A percentile compares a stretch with the other conserved stretches of the same genome.
Evolutionary conservation across 2,329 filamentous ascomycete genomes (phyloP).

Genomic region (Ampelomyces quisqualis): DNA sequence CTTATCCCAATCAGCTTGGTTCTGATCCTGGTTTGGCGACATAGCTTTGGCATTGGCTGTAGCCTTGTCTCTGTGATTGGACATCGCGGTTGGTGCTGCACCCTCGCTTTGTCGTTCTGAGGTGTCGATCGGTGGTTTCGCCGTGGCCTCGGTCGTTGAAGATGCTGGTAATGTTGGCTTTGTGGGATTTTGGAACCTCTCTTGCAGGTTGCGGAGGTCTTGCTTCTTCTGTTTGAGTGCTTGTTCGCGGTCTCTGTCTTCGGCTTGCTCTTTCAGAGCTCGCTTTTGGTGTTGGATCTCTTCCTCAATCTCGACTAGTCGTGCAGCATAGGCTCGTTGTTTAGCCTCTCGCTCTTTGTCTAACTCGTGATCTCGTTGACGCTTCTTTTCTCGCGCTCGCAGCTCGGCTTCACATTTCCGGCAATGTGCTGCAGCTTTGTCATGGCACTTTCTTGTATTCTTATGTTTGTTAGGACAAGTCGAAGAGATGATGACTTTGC

Average conservation of each 20-base stretch:
- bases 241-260: conserved; percentile 50
- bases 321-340: conserved; percentile 48
- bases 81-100: too few relatives aligned
- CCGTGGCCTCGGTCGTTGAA: neutral
- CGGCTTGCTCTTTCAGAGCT: conserved; percentile 45
- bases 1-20: conserved; percentile 12
- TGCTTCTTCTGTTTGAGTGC: conserved; percentile 50
- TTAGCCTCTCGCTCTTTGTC: conserved; percentile 51
- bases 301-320: conserved; percentile 56
- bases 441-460: conserved; percentile 50
- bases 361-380: conserved; percentile 52
- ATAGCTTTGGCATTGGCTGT: neutral
- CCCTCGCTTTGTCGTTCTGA: neutral
- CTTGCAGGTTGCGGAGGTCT: conserved; percentile 49
- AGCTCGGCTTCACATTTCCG: conserved; percentile 55
- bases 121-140: neutral
- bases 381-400: conserved; percentile 47
- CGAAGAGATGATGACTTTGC: conserved; percentile 46
- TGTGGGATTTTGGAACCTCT: conserved; percentile 5
- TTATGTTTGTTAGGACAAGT: conserved; percentile 58
- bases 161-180: too few relatives aligned
- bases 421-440: conserved; percentile 47
- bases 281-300: conserved; percentile 55
- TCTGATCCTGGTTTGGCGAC: conserved; percentile 1
- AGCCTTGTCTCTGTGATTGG: too few relatives aligned